Evolutionary conservation across 192 early-diverging fungal genomes (phyloP).

Genomic region (Phycomyces blakesleeanus): DNA sequence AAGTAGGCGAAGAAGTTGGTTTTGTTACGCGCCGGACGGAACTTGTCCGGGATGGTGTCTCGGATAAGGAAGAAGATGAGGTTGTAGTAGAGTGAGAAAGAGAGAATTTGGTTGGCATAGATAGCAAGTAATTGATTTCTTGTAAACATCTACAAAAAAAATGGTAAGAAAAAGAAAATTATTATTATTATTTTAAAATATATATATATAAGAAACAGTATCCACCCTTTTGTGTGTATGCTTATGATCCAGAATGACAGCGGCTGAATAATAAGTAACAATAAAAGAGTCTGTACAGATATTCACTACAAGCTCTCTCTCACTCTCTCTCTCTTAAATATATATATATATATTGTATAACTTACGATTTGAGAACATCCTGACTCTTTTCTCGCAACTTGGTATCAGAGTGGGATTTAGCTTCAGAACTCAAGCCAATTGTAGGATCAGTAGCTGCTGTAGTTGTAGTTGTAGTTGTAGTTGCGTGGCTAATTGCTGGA

Average conservation of each 20-base stretch:
- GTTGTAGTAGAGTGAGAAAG: constrained; percentile 2
- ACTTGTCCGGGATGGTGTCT: constrained; percentile 2
- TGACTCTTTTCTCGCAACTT: constrained; percentile 61
- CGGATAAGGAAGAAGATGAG: background rate
- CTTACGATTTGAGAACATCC: constrained; percentile 72
- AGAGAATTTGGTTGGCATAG: constrained; percentile 37
- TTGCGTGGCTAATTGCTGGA: background rate
- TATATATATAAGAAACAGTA: too few relatives aligned
- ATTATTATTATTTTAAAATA: too few relatives aligned
- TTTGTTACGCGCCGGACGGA: constrained; percentile 1
- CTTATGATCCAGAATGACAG: background rate
- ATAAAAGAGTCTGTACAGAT: too few relatives aligned
- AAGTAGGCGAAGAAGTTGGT: constrained; percentile 11
- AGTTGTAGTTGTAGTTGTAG: constrained; percentile 3
- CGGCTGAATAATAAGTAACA: too few relatives aligned
- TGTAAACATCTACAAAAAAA: constrained; percentile 45
- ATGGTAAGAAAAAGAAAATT: background rate
- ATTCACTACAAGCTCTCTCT: too few relatives aligned
- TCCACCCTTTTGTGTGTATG: too few relatives aligned
- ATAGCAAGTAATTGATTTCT: constrained; percentile 56
- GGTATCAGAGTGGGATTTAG: constrained; percentile 29
- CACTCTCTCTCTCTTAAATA: too few relatives aligned
- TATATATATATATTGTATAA: too few relatives aligned
- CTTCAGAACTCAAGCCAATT: background rate
- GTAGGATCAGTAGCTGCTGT: background rate